Evolutionary conservation across 106 monocot genomes (phyloP).

Genomic region (Dendrobium huoshanense): DNA sequence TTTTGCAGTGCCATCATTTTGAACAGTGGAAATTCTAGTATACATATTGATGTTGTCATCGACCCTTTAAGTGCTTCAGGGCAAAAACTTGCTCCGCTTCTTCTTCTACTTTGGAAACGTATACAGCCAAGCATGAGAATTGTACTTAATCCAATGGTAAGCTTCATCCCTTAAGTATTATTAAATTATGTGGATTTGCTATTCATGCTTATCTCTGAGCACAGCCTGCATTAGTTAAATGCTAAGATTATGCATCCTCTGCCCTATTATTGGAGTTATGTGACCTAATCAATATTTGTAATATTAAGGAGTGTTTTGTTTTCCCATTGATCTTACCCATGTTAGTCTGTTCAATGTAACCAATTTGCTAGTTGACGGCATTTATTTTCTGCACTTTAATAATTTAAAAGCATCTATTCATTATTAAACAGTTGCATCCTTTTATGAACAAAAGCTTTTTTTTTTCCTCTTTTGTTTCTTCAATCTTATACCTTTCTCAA

Average conservation of each 20-base stretch:
- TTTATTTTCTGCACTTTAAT: not conserved
- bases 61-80: slow-evolving; percentile 94
- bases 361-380: not conserved
- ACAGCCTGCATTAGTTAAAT: not conserved
- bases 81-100: slow-evolving; percentile 86
- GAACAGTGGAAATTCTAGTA: slow-evolving; percentile 55
- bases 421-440: not conserved
- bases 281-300: not conserved
- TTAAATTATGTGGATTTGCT: not conserved
- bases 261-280: not conserved
- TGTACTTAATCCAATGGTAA: slow-evolving; percentile 88
- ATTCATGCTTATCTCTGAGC: not conserved
- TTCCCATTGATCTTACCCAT: not conserved
- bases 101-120: slow-evolving; percentile 63
- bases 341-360: not conserved
- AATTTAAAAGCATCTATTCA: not conserved
- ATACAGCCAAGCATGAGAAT: slow-evolving; percentile 96
- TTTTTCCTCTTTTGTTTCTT: too few species aligned
- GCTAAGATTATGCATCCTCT: too few species aligned
- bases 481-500: not conserved
- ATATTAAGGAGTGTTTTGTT: not conserved
- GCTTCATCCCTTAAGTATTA: slow-evolving; percentile 15
- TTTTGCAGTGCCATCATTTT: slow-evolving; percentile 73
- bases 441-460: too few species aligned
- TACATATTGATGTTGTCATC: slow-evolving; percentile 96